Percentiles rank a stretch among this genome's conserved stretches.
Conservation (phyloP, 495 filamentous ascomycete genomes). For the Tetracladium setigerum region DNA sequence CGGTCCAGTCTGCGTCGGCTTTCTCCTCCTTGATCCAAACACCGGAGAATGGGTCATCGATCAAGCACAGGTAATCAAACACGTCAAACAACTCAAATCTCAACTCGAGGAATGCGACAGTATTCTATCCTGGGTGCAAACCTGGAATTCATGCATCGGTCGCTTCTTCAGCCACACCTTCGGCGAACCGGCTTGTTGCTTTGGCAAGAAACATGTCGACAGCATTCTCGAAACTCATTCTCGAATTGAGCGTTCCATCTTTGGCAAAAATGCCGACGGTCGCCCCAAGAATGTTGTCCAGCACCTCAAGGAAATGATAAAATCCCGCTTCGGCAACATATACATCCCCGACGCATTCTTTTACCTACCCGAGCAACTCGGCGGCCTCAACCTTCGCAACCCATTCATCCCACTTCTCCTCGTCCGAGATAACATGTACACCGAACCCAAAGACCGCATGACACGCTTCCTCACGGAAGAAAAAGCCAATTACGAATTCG, state of each 20-base stretch:
- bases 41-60: constrained; percentile 55
- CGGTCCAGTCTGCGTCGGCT: constrained; percentile 57
- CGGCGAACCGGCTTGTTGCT: constrained; percentile 54
- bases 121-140: constrained; percentile 57
- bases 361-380: constrained; percentile 45
- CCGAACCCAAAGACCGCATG: constrained; percentile 28
- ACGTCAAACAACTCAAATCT: constrained; percentile 52
- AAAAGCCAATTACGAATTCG: constrained; percentile 25
- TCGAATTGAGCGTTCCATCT: constrained; percentile 47
- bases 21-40: constrained; percentile 46
- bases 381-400: constrained; percentile 48
- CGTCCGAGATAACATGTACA: constrained; percentile 26
- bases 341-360: constrained; percentile 58
- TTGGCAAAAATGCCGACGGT: constrained; percentile 7
- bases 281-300: constrained; percentile 32
- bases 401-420: constrained; percentile 42
- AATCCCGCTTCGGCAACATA: constrained; percentile 42
- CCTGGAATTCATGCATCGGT: constrained; percentile 57
- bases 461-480: constrained; percentile 31
- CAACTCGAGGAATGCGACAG: constrained; percentile 48
- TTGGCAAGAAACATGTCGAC: constrained; percentile 56
- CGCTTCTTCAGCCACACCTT: constrained; percentile 64
- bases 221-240: constrained; percentile 50
- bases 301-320: constrained; percentile 43
- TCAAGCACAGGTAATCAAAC: constrained; percentile 49